Evolutionary conservation across 495 filamentous ascomycete genomes (phyloP).

Genomic region (Annulohypoxylon maeteangense): DNA sequence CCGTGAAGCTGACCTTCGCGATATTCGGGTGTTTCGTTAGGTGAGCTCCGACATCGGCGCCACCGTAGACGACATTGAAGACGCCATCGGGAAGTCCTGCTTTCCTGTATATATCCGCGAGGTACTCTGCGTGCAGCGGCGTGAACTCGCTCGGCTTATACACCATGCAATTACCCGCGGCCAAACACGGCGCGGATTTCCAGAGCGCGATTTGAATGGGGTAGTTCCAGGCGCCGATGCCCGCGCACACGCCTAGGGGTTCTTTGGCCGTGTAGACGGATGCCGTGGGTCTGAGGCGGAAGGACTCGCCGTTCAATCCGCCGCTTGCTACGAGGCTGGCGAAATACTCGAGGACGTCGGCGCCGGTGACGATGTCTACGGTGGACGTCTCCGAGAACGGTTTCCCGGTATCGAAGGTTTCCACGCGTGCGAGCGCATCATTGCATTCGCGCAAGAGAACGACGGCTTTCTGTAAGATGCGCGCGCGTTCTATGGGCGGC

Average conservation of each 20-base stretch:
- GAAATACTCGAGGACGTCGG: slow-evolving; percentile 82
- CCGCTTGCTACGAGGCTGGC: slow-evolving; percentile 76
- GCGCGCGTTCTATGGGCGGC: slow-evolving; percentile 70
- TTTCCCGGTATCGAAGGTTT: slow-evolving; percentile 80
- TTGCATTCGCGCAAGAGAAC: slow-evolving; percentile 72
- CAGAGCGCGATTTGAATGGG: slow-evolving; percentile 88
- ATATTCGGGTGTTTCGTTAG: slow-evolving; percentile 73
- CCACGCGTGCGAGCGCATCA: slow-evolving; percentile 73
- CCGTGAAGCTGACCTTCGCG: slow-evolving; percentile 85
- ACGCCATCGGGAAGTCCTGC: slow-evolving; percentile 81
- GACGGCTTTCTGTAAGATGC: slow-evolving; percentile 77
- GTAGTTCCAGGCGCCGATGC: slow-evolving; percentile 88
- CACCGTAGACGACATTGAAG: slow-evolving; percentile 83
- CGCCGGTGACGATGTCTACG: slow-evolving; percentile 78
- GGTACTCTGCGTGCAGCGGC: slow-evolving; percentile 73
- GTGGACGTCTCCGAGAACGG: slow-evolving; percentile 78
- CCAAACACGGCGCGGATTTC: slow-evolving; percentile 85
- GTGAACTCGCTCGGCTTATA: slow-evolving; percentile 88
- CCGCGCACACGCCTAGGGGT: slow-evolving; percentile 78
- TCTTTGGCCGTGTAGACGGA: slow-evolving; percentile 81
- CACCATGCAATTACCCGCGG: slow-evolving; percentile 87
- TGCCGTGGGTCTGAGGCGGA: slow-evolving; percentile 72
- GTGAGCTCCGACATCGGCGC: slow-evolving; percentile 74
- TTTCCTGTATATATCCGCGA: slow-evolving; percentile 75
- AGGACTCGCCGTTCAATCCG: slow-evolving; percentile 53